Evolutionary conservation across 1,139 yeast species (phyloP).

Genomic region (Hyphopichia pseudoburtonii): DNA sequence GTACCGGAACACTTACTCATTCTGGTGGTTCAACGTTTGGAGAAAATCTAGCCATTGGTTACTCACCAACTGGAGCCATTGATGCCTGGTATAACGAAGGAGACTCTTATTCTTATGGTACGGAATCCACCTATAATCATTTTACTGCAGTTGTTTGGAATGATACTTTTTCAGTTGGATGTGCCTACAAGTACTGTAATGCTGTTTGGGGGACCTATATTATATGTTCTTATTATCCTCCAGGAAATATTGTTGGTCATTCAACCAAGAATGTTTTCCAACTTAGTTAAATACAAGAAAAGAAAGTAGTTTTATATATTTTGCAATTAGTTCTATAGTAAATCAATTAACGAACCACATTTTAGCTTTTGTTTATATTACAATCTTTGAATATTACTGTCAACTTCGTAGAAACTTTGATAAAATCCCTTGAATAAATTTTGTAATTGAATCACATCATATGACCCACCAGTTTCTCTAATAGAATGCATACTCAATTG

Average conservation of each 20-base stretch:
- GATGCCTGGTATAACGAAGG: constrained; percentile 43
- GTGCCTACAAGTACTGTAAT: constrained; percentile 42
- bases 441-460: constrained; percentile 65
- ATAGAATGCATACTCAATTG: constrained; percentile 95
- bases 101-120: constrained; percentile 22
- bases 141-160: constrained; percentile 47
- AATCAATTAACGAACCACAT: background rate
- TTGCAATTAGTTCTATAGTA: too few relatives aligned
- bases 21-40: constrained; percentile 36
- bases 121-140: constrained; percentile 32
- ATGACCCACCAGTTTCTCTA: constrained; percentile 88
- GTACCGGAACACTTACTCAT: constrained; percentile 35
- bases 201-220: constrained; percentile 53
- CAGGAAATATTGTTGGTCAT: constrained; percentile 56
- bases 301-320: too few relatives aligned
- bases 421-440: constrained; percentile 64
- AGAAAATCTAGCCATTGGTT: constrained; percentile 42
- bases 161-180: constrained; percentile 32
- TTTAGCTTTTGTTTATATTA: background rate
- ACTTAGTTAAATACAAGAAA: background rate
- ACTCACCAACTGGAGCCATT: constrained; percentile 27
- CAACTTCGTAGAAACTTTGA: constrained; percentile 33
- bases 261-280: constrained; percentile 29
- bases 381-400: constrained; percentile 18
- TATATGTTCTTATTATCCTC: constrained; percentile 60